Percentiles rank a stretch among this genome's conserved stretches.
Evolutionary conservation across 371 early-diverging fungal species (phyloP).

Genomic region (Mortierella sp.): DNA sequence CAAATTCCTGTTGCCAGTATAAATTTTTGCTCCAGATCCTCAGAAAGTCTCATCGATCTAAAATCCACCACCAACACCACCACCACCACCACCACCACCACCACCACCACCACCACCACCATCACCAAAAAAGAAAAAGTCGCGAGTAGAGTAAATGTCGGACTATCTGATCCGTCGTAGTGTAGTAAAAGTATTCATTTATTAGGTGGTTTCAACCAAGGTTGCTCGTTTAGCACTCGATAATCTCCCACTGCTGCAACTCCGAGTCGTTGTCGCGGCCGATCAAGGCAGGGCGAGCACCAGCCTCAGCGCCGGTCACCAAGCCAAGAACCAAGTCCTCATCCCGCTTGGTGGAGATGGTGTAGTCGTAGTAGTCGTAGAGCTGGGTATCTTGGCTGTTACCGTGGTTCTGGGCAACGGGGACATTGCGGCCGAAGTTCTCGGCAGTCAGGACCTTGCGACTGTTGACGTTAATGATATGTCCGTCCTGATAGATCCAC

Average conservation of each 20-base stretch:
- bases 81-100: too few relatives aligned
- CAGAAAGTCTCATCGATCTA: too few relatives aligned
- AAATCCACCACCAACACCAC: too few relatives aligned
- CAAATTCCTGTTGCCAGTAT: too few relatives aligned
- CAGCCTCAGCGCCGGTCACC: neutral
- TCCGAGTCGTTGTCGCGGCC: conserved; percentile 19
- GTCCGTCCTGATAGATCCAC: conserved; percentile 22
- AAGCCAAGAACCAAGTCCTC: conserved; percentile 28
- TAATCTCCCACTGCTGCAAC: conserved; percentile 18
- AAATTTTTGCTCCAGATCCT: too few relatives aligned
- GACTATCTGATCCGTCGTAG: too few relatives aligned
- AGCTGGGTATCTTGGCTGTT: neutral
- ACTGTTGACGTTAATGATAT: conserved; percentile 19
- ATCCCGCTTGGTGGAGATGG: conserved; percentile 16
- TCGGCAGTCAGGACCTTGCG: conserved; percentile 16
- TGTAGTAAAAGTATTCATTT: too few relatives aligned
- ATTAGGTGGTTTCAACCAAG: too few relatives aligned
- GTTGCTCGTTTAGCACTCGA: neutral
- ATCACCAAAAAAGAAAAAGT: too few relatives aligned
- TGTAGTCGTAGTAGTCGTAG: conserved; percentile 26
- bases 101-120: too few relatives aligned
- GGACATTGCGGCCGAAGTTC: neutral
- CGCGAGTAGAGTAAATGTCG: too few relatives aligned
- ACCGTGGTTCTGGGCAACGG: conserved; percentile 1
- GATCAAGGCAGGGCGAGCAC: conserved; percentile 13